Evolutionary conservation across 441 rosid genomes (phyloP).

Genomic region (Theobroma grandiflorum): DNA sequence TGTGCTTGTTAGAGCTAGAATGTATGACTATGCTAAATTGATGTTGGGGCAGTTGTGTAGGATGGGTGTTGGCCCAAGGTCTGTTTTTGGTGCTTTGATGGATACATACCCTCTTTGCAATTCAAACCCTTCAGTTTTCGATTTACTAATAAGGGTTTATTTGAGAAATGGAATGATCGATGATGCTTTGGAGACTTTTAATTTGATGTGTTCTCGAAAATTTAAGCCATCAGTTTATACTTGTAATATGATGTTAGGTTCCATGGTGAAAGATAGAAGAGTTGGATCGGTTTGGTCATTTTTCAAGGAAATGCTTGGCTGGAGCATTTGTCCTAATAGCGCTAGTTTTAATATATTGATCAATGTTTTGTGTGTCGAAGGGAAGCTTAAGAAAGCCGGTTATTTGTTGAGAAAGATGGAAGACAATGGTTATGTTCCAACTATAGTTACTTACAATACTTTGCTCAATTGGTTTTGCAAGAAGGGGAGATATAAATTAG

Average conservation of each 20-base stretch:
- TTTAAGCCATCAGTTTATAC: slow-evolving; percentile 75
- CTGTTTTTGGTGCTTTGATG: slow-evolving; percentile 77
- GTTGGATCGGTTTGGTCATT: slow-evolving; percentile 67
- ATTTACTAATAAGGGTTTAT: slow-evolving; percentile 75
- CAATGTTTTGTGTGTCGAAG: slow-evolving; percentile 68
- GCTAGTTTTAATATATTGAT: slow-evolving; percentile 88
- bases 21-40: slow-evolving; percentile 69
- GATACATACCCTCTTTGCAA: slow-evolving; percentile 76
- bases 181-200: slow-evolving; percentile 66
- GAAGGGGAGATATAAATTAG: slow-evolving; percentile 67
- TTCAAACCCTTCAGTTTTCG: slow-evolving; percentile 90
- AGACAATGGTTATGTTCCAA: slow-evolving; percentile 73
- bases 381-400: slow-evolving; percentile 66
- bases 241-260: slow-evolving; percentile 70
- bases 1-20: slow-evolving; percentile 81
- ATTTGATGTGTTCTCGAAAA: slow-evolving; percentile 66
- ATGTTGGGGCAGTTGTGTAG: slow-evolving; percentile 60
- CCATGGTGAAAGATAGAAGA: slow-evolving; percentile 55
- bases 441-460: slow-evolving; percentile 78
- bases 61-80: slow-evolving; percentile 51
- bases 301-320: slow-evolving; percentile 73
- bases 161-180: slow-evolving; percentile 60
- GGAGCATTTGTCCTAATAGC: slow-evolving; percentile 75
- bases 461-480: slow-evolving; percentile 84
- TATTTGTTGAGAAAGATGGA: slow-evolving; percentile 84